Conservation (phyloP, 495 filamentous ascomycete species). For the Xylaria telfairii region DNA sequence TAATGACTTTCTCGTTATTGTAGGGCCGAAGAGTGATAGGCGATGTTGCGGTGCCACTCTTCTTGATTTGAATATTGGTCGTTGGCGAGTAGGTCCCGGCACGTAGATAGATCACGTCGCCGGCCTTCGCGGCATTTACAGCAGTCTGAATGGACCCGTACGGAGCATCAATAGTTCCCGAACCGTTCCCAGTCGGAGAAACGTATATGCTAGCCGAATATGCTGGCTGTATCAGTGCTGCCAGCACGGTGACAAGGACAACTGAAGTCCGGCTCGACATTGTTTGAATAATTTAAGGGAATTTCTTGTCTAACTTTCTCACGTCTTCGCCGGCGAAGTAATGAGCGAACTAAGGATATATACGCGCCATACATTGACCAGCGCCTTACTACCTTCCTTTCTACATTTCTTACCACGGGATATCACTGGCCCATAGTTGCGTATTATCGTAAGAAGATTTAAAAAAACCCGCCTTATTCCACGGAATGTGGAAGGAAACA, state of each 20-base stretch:
- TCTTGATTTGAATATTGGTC: conserved; percentile 37
- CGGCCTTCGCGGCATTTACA: conserved; percentile 33
- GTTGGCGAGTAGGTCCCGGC: conserved; percentile 37
- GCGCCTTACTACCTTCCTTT: conserved; percentile 4
- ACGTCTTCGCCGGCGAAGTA: not conserved
- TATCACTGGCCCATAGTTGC: not conserved
- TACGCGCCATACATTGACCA: not conserved
- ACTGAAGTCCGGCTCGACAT: conserved; percentile 1
- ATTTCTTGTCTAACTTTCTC: not conserved
- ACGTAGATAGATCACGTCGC: conserved; percentile 38
- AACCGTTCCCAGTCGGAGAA: conserved; percentile 33
- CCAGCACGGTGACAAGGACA: not conserved
- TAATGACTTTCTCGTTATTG: conserved; percentile 32
- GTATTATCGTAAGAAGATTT: not conserved
- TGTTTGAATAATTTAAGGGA: not conserved
- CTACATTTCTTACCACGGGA: not conserved
- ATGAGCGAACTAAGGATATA: not conserved
- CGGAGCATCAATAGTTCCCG: conserved; percentile 35
- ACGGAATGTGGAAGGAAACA: not conserved
- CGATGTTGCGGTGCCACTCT: conserved; percentile 30
- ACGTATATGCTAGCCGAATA: conserved; percentile 32
- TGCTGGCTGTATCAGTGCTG: not conserved
- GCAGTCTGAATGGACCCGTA: conserved; percentile 39
- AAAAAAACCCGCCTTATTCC: not conserved
- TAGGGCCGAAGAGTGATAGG: conserved; percentile 38